Percentiles rank a stretch among this genome's conserved stretches.
These are phyloP conservation scores for Bombardia bombarda DNA, from an alignment of 495 filamentous ascomycete species.

Conservation along the genomic window DNA sequence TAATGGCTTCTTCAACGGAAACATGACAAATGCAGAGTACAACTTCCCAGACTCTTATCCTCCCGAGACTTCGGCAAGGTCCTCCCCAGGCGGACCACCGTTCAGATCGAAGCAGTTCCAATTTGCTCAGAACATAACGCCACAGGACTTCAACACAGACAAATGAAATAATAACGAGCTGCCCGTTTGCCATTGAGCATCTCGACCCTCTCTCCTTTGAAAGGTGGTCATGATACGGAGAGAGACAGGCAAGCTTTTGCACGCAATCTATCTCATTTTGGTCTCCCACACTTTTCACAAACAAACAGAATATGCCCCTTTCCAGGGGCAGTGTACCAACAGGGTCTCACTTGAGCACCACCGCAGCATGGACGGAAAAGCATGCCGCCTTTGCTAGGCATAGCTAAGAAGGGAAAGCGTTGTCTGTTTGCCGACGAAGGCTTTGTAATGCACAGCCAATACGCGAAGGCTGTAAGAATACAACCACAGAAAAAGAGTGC, in stretches of 20 bases:
- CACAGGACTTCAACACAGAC: conserved; percentile 32
- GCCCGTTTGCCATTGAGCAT: too few relatives aligned
- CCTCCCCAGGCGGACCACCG: conserved; percentile 29
- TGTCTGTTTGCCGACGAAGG: background rate
- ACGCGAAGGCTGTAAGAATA: background rate
- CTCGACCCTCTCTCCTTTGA: too few relatives aligned
- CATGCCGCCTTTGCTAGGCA: background rate
- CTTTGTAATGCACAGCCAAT: background rate
- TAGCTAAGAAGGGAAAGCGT: background rate
- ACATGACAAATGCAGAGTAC: conserved; percentile 29
- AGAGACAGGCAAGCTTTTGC: too few relatives aligned
- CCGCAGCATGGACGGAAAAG: background rate
- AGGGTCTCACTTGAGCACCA: background rate
- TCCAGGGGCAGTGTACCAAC: conserved; percentile 8
- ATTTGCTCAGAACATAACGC: conserved; percentile 42
- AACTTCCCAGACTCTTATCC: conserved; percentile 35
- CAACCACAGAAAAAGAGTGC: too few relatives aligned
- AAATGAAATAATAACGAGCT: conserved; percentile 6
- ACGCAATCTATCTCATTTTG: background rate
- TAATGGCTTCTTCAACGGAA: conserved; percentile 18
- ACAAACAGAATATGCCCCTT: too few relatives aligned
- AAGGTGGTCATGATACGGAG: too few relatives aligned
- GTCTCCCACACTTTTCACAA: background rate
- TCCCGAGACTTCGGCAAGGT: conserved; percentile 30
- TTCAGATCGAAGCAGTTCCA: conserved; percentile 39